Conservation (phyloP, 2,329 filamentous ascomycete genomes). For the Alternaria gaisen region DNA sequence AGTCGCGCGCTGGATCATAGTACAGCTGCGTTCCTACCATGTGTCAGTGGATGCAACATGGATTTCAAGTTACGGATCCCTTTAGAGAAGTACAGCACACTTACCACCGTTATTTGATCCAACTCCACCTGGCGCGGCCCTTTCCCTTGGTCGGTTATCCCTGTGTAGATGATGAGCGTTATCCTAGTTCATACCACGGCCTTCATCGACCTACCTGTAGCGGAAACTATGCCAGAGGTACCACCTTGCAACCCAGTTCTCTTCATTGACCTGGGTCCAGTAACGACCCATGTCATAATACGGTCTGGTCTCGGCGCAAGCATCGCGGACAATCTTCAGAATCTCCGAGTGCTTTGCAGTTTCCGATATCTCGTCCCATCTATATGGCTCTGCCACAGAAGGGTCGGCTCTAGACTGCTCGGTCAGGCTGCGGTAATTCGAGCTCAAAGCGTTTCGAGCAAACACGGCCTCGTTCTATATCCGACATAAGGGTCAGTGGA, state of each 20-base stretch:
- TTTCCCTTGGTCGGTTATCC: slow-evolving; percentile 39
- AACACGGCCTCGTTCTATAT: slow-evolving; percentile 54
- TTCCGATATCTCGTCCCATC: slow-evolving; percentile 59
- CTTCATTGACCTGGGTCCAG: slow-evolving; percentile 52
- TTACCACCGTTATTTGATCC: slow-evolving; percentile 8
- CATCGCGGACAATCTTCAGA: slow-evolving; percentile 52
- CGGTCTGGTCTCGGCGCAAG: slow-evolving; percentile 50
- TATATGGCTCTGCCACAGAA: slow-evolving; percentile 51
- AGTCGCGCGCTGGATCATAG: slow-evolving; percentile 36
- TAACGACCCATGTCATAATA: slow-evolving; percentile 56
- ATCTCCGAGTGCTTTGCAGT: slow-evolving; percentile 58
- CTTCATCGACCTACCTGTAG: slow-evolving; percentile 40
- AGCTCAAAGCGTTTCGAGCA: slow-evolving; percentile 54
- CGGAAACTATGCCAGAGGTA: slow-evolving; percentile 62
- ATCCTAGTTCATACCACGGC: too few relatives aligned
- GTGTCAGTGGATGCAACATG: slow-evolving; percentile 6
- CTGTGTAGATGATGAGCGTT: slow-evolving; percentile 29
- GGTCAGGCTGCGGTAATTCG: slow-evolving; percentile 50
- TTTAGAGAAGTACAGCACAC: not conserved
- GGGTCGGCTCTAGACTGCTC: slow-evolving; percentile 46
- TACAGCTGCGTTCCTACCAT: slow-evolving; percentile 21
- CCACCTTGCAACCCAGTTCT: slow-evolving; percentile 63
- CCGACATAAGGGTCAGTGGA: slow-evolving; percentile 15
- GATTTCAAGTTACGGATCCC: not conserved
- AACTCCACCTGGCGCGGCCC: slow-evolving; percentile 3